These are phyloP conservation scores for Hevea brasiliensis DNA, from an alignment of 345 rosid genomes.

Conservation along the genomic window DNA sequence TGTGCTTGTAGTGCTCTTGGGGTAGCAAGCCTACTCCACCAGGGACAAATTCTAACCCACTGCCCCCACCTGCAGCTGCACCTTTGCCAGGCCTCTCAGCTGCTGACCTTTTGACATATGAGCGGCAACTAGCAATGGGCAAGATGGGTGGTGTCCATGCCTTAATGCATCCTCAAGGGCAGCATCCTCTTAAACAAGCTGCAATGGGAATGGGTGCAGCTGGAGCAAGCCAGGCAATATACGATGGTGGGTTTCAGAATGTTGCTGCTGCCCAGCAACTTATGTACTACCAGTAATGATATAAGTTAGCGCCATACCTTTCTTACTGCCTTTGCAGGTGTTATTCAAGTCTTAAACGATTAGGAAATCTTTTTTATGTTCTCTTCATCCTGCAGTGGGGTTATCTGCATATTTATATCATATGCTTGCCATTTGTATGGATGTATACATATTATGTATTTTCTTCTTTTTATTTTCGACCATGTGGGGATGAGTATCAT, in stretches of 20 bases:
- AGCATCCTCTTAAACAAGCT: constrained; percentile 79
- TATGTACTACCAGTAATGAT: constrained; percentile 78
- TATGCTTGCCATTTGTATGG: constrained; percentile 22
- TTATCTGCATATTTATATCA: constrained; percentile 14
- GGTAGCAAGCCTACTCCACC: constrained; percentile 95
- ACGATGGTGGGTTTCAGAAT: constrained; percentile 87
- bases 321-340: constrained; percentile 40
- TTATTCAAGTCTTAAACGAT: constrained; percentile 22
- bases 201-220: constrained; percentile 82
- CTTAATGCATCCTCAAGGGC: constrained; percentile 79
- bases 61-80: constrained; percentile 77
- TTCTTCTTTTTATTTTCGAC: not conserved
- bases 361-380: constrained; percentile 31
- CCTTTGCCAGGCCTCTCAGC: constrained; percentile 72
- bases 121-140: constrained; percentile 71
- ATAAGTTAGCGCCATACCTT: constrained; percentile 18
- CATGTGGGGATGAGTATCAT: constrained; percentile 16
- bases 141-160: constrained; percentile 85
- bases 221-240: constrained; percentile 86
- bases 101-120: constrained; percentile 72
- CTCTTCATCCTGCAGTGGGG: constrained; percentile 23
- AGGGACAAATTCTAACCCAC: constrained; percentile 88
- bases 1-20: constrained; percentile 75
- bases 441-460: constrained; percentile 16
- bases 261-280: constrained; percentile 87